Evolutionary conservation across 257 asterid species (phyloP).

Genomic region (Echites panduratus): DNA sequence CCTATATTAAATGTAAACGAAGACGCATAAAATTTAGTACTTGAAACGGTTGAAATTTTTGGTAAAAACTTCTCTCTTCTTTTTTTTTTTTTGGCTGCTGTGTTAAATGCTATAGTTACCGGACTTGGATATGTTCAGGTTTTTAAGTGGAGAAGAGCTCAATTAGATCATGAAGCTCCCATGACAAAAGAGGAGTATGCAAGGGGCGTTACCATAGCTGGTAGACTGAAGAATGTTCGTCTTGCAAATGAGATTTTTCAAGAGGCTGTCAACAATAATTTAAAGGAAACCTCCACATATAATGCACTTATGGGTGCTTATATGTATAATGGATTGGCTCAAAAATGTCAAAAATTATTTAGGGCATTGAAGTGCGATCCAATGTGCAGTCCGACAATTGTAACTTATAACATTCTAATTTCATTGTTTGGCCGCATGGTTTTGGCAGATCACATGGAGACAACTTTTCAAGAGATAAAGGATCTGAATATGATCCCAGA

Average conservation of each 20-base stretch:
- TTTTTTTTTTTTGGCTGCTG: not conserved
- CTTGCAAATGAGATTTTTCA: conserved; percentile 63
- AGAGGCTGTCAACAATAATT: conserved; percentile 52
- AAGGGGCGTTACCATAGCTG: conserved; percentile 57
- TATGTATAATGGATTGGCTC: conserved; percentile 37
- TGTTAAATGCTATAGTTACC: not conserved
- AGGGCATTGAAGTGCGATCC: conserved; percentile 51
- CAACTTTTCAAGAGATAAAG: conserved; percentile 43
- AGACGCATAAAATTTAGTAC: not conserved
- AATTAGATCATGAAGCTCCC: conserved; percentile 45
- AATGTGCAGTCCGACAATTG: conserved; percentile 51
- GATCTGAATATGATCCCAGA: conserved; percentile 46
- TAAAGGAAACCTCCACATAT: conserved; percentile 43
- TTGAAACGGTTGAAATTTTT: not conserved
- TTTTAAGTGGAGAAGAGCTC: conserved; percentile 76
- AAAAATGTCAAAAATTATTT: conserved; percentile 53
- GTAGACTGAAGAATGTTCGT: conserved; percentile 43
- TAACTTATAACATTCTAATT: conserved; percentile 79
- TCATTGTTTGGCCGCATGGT: conserved; percentile 58
- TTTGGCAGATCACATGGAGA: conserved; percentile 79
- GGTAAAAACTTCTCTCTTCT: too few relatives aligned
- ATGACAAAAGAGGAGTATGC: conserved; percentile 70
- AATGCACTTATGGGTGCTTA: conserved; percentile 77
- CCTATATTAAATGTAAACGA: not conserved
- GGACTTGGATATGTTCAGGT: conserved; percentile 41